Evolutionary conservation across 1,284 basidiomycete genomes (phyloP), one percentile per base, ranked within the genome.

Genomic region (Puccinia hordei): DNA sequence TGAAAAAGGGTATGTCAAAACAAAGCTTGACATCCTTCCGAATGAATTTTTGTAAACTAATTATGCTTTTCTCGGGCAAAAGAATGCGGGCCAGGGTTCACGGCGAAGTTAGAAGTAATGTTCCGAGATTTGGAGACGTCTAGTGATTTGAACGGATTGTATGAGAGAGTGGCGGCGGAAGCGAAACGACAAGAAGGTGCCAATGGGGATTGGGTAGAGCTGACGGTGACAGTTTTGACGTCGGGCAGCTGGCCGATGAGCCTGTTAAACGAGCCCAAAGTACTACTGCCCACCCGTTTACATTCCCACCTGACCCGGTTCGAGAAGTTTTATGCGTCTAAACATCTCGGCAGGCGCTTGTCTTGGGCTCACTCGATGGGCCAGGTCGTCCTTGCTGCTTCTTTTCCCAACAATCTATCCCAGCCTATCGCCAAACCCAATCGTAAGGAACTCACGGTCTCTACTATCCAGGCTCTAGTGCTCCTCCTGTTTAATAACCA

Each of bases 371-470:
- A 85, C 74, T 83, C 82, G 35, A 82, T 86, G 19, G 85, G 85
- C 68, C 83, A 83, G 10, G 81, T 83, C 12, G 81, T 83, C 24
- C 75, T 86, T 65, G 81, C 77, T 3, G 83, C 85, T 12, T 65
- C 82, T 9, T 83, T 85, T 46, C 44, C 41, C 27, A 27, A 4
- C 17, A 49, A 44, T 22, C 30, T 30, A 22, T 22, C 22, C 27
- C n/a, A 6, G 17, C 15, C 27, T 66, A 8, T 15, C 9, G 30
- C 38, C 12, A 61, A 74, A 87, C 0, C 83, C 84, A 0, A 94
- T 91, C 85, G 87, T 83, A 98, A 98, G 86, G 95, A 98, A 86
- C 88, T 99, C 55, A 90, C 91, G 12, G 91, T 99, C 82, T 95
- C 93, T 83, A 87, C 98, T 83, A 95, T 93, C 86, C 97, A 99